phyloP scores from a whole-genome alignment of 257 asterid genomes.

The Perilla frutescens region DNA sequence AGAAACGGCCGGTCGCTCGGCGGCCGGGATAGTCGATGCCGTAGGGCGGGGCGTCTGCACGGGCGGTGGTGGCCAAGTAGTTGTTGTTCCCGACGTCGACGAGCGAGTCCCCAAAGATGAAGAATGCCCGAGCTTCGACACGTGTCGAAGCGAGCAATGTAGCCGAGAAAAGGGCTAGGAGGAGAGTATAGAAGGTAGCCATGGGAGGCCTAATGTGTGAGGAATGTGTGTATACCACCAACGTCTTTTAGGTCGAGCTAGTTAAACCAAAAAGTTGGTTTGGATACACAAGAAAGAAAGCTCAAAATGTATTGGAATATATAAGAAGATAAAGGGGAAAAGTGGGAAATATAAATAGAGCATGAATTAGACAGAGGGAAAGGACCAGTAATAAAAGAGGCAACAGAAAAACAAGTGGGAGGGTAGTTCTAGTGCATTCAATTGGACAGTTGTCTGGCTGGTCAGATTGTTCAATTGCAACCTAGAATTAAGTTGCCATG shows the following conservation, averaged over 20 bases:
- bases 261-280: neutral
- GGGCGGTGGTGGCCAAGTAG: slow-evolving; percentile 62
- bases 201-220: neutral
- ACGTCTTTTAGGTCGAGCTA: slow-evolving; percentile 4
- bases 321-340: slow-evolving; percentile 7
- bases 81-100: slow-evolving; percentile 74
- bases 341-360: neutral
- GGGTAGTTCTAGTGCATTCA: slow-evolving; percentile 44
- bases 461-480: slow-evolving; percentile 34
- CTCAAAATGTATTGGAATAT: neutral
- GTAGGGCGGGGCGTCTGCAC: slow-evolving; percentile 67
- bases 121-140: slow-evolving; percentile 52
- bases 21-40: slow-evolving; percentile 65
- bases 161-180: slow-evolving; percentile 31
- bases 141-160: slow-evolving; percentile 18
- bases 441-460: slow-evolving; percentile 48
- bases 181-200: slow-evolving; percentile 34
- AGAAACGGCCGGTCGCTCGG: slow-evolving; percentile 66
- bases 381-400: neutral
- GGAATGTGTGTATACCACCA: neutral
- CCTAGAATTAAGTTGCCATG: slow-evolving; percentile 21
- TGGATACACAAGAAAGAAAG: neutral
- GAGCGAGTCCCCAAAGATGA: slow-evolving; percentile 70
- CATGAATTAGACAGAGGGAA: slow-evolving; percentile 12
- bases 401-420: slow-evolving; percentile 39